These are phyloP conservation scores for Globisporangium carolinianum DNA, from an alignment of 352 stramenopile species.

Conservation along the genomic window DNA sequence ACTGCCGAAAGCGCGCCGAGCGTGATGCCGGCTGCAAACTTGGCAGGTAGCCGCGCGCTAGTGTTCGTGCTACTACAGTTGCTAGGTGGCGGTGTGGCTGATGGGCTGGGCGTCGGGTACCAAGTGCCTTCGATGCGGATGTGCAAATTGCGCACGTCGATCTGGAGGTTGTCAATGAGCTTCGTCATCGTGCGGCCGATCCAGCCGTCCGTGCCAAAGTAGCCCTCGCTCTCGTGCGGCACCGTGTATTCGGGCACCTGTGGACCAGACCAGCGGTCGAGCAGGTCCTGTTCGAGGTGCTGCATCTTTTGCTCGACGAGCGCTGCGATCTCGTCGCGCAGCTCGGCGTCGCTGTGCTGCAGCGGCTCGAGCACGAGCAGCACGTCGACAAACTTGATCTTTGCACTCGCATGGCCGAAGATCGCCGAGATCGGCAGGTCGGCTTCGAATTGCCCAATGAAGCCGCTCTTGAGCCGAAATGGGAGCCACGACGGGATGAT, in stretches of 20 bases:
- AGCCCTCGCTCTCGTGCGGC: slow-evolving; percentile 72
- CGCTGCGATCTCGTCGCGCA: slow-evolving; percentile 50
- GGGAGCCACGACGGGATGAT: slow-evolving; percentile 77
- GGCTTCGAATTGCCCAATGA: slow-evolving; percentile 81
- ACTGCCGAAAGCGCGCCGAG: slow-evolving; percentile 79
- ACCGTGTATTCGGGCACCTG: slow-evolving; percentile 58
- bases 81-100: slow-evolving; percentile 5
- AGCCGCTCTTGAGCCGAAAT: slow-evolving; percentile 82
- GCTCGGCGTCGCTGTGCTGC: slow-evolving; percentile 58
- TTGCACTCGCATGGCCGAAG: slow-evolving; percentile 67
- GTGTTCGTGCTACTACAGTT: slow-evolving; percentile 7
- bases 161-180: slow-evolving; percentile 87
- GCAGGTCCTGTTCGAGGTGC: slow-evolving; percentile 64
- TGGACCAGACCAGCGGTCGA: slow-evolving; percentile 73
- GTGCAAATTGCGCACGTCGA: slow-evolving; percentile 84
- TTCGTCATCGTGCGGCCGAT: slow-evolving; percentile 86
- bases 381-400: slow-evolving; percentile 86
- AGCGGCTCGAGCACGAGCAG: slow-evolving; percentile 71
- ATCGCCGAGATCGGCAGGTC: slow-evolving; percentile 83
- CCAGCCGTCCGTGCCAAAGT: slow-evolving; percentile 86
- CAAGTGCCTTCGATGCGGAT: slow-evolving; percentile 80
- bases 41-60: slow-evolving; percentile 19
- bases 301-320: slow-evolving; percentile 67
- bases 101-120: slow-evolving; percentile 28
- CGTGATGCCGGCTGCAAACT: slow-evolving; percentile 75